These are phyloP conservation scores for Chytriomyces hyalinus DNA, from an alignment of 192 early-diverging fungal genomes.

Conservation along the genomic window DNA sequence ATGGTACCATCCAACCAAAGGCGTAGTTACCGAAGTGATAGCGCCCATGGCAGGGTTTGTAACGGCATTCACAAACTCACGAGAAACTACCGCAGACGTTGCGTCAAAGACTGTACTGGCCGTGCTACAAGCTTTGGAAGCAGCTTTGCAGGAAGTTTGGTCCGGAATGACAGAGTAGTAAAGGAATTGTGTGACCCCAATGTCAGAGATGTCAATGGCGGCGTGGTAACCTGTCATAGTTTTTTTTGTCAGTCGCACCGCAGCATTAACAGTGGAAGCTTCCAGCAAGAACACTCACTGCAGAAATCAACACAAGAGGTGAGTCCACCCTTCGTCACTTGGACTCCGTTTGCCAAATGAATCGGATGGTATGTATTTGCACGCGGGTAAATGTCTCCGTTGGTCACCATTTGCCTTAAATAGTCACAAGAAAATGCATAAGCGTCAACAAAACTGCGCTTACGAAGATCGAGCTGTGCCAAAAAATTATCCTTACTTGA, in stretches of 20 bases:
- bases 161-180: constrained; percentile 45
- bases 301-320: constrained; percentile 37
- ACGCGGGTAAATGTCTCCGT: constrained; percentile 10
- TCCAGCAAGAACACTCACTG: neutral
- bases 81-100: constrained; percentile 33
- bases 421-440: no score
- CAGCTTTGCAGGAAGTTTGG: constrained; percentile 23
- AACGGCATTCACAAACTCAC: constrained; percentile 42
- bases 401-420: constrained; percentile 7
- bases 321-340: no score
- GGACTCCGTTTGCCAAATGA: constrained; percentile 7
- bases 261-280: no score
- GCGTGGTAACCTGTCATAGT: constrained; percentile 32
- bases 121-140: constrained; percentile 1
- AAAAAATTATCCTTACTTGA: no score
- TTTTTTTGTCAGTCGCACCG: no score
- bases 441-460: no score
- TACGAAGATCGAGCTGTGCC: no score
- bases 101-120: constrained; percentile 24
- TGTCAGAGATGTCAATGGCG: constrained; percentile 27
- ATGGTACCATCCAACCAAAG: constrained; percentile 44
- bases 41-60: constrained; percentile 39
- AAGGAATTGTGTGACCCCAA: constrained; percentile 12
- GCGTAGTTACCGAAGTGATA: constrained; percentile 24
- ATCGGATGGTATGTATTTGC: constrained; percentile 27